These are phyloP conservation scores for Colletotrichum spaethianum DNA, from an alignment of 2,329 filamentous ascomycete genomes.

Conservation along the genomic window DNA sequence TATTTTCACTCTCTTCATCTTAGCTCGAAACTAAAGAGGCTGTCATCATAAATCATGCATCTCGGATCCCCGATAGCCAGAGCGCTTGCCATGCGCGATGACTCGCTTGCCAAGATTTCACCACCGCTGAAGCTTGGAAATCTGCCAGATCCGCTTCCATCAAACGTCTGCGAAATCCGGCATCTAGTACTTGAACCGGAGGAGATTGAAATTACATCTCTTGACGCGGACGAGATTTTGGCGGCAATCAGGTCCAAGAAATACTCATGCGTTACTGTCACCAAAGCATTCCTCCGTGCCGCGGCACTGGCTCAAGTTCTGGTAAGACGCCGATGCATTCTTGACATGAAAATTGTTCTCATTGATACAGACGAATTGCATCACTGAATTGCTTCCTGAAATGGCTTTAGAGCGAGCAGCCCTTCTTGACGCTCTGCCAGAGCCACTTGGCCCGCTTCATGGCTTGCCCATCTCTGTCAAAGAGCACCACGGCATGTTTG, in stretches of 20 bases:
- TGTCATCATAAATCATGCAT: background rate
- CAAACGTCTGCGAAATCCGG: background rate
- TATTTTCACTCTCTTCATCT: too few species aligned
- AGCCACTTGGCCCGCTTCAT: slow-evolving; percentile 51
- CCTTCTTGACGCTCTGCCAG: slow-evolving; percentile 51
- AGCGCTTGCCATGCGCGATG: slow-evolving; percentile 7
- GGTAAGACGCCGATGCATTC: slow-evolving; percentile 3
- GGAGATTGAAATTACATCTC: slow-evolving; percentile 3
- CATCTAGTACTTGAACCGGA: background rate
- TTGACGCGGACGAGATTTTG: background rate
- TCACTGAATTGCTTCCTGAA: slow-evolving; percentile 53
- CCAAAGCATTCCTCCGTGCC: background rate
- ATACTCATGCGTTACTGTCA: slow-evolving; percentile 1
- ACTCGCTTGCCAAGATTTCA: slow-evolving; percentile 8
- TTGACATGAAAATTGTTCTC: background rate
- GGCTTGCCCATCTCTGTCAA: slow-evolving; percentile 54
- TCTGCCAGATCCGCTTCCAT: slow-evolving; percentile 1
- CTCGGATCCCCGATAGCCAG: background rate
- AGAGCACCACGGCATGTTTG: slow-evolving; percentile 54
- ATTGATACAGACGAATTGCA: slow-evolving; percentile 49
- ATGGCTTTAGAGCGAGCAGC: slow-evolving; percentile 51
- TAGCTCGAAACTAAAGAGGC: background rate
- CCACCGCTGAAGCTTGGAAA: background rate
- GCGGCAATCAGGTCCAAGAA: slow-evolving; percentile 12
- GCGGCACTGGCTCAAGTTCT: slow-evolving; percentile 8